A percentile compares a stretch with the other conserved stretches of the same genome.
Conservation (phyloP, 2,329 filamentous ascomycete genomes). For the Paecilomyces variotii region DNA sequence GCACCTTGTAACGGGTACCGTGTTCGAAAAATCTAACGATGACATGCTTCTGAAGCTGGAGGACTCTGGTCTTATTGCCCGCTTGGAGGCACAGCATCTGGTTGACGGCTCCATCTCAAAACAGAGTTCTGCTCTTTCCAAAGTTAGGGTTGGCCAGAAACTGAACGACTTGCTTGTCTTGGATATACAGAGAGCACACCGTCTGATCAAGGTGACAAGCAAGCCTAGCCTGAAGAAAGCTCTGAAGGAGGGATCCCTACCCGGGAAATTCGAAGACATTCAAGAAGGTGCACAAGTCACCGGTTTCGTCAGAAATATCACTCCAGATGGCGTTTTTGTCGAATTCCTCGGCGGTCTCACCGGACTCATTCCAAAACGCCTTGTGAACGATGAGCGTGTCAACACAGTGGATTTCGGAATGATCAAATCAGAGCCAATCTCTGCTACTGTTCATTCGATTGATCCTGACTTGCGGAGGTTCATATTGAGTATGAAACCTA, state of each 20-base stretch:
- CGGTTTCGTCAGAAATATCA: constrained; percentile 82
- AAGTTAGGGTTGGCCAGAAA: constrained; percentile 75
- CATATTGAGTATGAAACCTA: constrained; percentile 50
- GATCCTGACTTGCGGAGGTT: constrained; percentile 66
- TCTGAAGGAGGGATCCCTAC: constrained; percentile 60
- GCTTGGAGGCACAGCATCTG: constrained; percentile 68
- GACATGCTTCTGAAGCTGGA: constrained; percentile 69
- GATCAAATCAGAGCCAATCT: constrained; percentile 65
- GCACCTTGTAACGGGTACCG: constrained; percentile 66
- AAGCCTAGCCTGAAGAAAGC: constrained; percentile 77
- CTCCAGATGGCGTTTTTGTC: constrained; percentile 73
- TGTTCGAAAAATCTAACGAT: constrained; percentile 72
- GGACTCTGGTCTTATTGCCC: constrained; percentile 66
- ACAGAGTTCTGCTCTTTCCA: constrained; percentile 66
- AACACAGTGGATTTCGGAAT: constrained; percentile 69
- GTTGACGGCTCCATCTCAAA: constrained; percentile 78
- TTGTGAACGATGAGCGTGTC: constrained; percentile 63
- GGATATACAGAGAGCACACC: constrained; percentile 73
- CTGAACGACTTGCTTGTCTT: constrained; percentile 75
- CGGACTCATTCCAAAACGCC: constrained; percentile 70
- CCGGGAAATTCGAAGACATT: constrained; percentile 64
- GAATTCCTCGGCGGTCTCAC: constrained; percentile 72
- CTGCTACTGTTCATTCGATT: constrained; percentile 62
- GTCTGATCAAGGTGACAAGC: constrained; percentile 67
- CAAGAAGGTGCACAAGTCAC: constrained; percentile 59